Percentiles rank a stretch among this genome's conserved stretches.
These are phyloP conservation scores for Pyricularia sp. DNA, from an alignment of 2,329 filamentous ascomycete genomes.

Conservation along the genomic window DNA sequence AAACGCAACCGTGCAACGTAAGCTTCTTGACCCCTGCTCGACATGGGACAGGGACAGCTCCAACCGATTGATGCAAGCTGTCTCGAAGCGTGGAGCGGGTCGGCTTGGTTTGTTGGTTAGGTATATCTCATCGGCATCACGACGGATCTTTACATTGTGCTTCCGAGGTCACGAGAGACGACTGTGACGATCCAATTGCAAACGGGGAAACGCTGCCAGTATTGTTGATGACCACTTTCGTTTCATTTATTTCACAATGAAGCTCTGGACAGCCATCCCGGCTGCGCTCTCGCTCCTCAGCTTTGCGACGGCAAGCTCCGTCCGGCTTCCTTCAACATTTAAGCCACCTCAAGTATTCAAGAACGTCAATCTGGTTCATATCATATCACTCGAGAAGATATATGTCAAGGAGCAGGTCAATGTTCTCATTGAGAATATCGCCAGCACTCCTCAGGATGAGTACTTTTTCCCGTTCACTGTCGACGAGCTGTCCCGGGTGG, in stretches of 20 bases:
- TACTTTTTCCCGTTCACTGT: conserved; percentile 85
- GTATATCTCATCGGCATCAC: not conserved
- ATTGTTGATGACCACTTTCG: conserved; percentile 6
- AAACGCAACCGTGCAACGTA: conserved; percentile 2
- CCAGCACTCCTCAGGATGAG: conserved; percentile 64
- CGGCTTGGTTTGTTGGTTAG: not conserved
- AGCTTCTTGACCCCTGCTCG: conserved; percentile 1
- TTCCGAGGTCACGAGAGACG: not conserved
- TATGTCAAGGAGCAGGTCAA: conserved; percentile 87
- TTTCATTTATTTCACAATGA: conserved; percentile 24
- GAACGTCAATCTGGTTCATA: conserved; percentile 82
- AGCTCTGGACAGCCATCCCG: conserved; percentile 37
- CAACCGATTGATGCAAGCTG: conserved; percentile 5
- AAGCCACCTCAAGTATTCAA: conserved; percentile 83
- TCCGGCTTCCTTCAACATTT: conserved; percentile 53
- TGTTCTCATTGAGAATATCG: conserved; percentile 84
- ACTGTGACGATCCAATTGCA: not conserved
- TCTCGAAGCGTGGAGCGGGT: conserved; percentile 1
- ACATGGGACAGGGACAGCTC: not conserved
- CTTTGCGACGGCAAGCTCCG: conserved; percentile 18
- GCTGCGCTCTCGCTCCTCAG: conserved; percentile 44
- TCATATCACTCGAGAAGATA: conserved; percentile 84
- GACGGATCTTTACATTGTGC: not conserved
- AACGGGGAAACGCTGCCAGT: not conserved
- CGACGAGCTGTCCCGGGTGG: conserved; percentile 61